phyloP scores from a whole-genome alignment of 2,329 filamentous ascomycete genomes.

The Rasamsonia emersonii region DNA sequence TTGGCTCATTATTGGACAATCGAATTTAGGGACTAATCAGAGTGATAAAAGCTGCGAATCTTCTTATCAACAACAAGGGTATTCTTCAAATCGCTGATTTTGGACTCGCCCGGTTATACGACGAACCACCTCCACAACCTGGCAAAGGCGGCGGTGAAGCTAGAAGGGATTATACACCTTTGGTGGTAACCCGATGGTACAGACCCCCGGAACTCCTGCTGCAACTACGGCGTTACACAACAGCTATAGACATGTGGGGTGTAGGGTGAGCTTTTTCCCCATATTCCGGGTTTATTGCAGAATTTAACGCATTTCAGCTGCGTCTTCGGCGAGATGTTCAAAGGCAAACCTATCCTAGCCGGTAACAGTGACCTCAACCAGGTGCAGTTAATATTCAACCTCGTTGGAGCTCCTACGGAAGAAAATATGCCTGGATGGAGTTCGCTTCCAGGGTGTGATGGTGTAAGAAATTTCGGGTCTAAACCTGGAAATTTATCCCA shows the following conservation, averaged over 20 bases:
- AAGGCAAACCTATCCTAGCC: slow-evolving; percentile 82
- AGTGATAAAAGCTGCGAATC: slow-evolving; percentile 61
- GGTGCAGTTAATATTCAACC: slow-evolving; percentile 84
- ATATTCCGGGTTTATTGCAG: slow-evolving; percentile 1
- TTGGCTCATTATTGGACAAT: slow-evolving; percentile 4
- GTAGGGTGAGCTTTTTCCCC: slow-evolving; percentile 59
- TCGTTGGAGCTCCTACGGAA: slow-evolving; percentile 83
- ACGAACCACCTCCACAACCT: slow-evolving; percentile 67
- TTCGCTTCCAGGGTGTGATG: slow-evolving; percentile 70
- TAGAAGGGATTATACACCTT: slow-evolving; percentile 82
- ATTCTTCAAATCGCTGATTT: slow-evolving; percentile 97
- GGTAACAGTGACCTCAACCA: slow-evolving; percentile 86
- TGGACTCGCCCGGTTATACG: slow-evolving; percentile 85
- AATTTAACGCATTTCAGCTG: slow-evolving; percentile 50
- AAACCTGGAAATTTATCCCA: slow-evolving; percentile 59
- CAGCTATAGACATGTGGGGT: slow-evolving; percentile 96
- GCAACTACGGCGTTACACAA: slow-evolving; percentile 84
- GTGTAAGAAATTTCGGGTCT: slow-evolving; percentile 53
- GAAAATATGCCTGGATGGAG: slow-evolving; percentile 91
- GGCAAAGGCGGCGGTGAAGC: slow-evolving; percentile 78
- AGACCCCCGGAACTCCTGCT: slow-evolving; percentile 86
- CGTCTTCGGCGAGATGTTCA: slow-evolving; percentile 96
- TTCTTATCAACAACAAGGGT: slow-evolving; percentile 89
- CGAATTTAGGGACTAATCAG: slow-evolving; percentile 3
- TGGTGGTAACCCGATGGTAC: slow-evolving; percentile 97